phyloP scores from a whole-genome alignment of 208 protist species.

The Angomonas deanei region DNA sequence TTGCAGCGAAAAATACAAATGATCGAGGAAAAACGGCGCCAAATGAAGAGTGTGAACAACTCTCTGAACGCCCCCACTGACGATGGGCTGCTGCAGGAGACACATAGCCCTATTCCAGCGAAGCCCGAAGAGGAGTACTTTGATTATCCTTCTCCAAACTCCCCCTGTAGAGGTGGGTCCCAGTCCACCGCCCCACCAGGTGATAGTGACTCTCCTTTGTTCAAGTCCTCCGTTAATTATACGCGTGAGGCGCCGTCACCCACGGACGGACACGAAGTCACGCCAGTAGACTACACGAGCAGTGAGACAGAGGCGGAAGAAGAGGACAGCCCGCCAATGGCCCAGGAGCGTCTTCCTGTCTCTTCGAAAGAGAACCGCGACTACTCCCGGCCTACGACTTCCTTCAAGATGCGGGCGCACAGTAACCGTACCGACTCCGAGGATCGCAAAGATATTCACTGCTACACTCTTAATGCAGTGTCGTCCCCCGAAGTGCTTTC shows the following conservation, averaged over 20 bases:
- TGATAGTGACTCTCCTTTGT: not conserved
- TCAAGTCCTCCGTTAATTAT: no score
- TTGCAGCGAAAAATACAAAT: constrained; percentile 46
- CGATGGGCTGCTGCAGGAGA: not conserved
- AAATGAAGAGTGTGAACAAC: not conserved
- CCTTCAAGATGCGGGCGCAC: not conserved
- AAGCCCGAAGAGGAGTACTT: not conserved
- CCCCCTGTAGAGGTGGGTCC: not conserved
- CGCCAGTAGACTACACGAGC: no score
- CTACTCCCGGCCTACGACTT: not conserved
- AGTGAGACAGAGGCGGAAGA: no score
- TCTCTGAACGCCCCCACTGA: no score
- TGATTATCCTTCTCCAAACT: constrained; percentile 1
- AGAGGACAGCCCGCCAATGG: no score
- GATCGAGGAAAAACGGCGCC: not conserved
- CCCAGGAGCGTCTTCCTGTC: no score
- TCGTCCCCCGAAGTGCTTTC: not conserved
- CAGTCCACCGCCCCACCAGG: not conserved
- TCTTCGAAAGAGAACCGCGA: no score
- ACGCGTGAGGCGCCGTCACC: no score
- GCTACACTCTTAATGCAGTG: not conserved
- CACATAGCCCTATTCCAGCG: not conserved
- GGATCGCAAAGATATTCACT: not conserved
- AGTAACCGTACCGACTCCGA: not conserved
- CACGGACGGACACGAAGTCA: no score